Evolutionary conservation across 306 rosid genomes (phyloP).

Genomic region (Dicorynia guianensis): DNA sequence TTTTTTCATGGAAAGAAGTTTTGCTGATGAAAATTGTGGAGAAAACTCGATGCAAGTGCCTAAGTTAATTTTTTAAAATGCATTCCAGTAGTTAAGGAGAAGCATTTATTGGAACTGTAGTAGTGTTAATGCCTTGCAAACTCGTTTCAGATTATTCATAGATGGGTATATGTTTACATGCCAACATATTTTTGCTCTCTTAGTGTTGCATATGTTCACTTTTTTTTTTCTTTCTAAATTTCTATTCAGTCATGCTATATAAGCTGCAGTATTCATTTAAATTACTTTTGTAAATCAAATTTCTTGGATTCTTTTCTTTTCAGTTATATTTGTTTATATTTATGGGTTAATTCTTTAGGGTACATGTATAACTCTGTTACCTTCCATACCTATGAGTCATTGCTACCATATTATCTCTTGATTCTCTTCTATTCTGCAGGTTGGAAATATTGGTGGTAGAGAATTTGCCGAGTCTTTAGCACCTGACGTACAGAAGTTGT

Average conservation of each 20-base stretch:
- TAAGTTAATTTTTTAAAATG: background rate
- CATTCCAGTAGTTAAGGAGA: background rate
- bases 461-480: conserved; percentile 99
- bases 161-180: background rate
- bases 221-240: background rate
- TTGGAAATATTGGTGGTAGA: conserved; percentile 99
- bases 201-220: conserved; percentile 11
- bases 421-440: conserved; percentile 57
- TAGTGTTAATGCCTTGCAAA: background rate
- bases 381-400: conserved; percentile 27
- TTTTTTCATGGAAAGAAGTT: conserved; percentile 11
- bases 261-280: conserved; percentile 22
- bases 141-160: background rate
- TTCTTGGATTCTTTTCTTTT: conserved; percentile 17
- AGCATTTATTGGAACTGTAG: background rate
- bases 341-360: conserved; percentile 5
- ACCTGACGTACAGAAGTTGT: conserved; percentile 94
- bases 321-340: background rate
- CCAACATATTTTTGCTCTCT: background rate
- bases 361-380: conserved; percentile 9
- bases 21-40: background rate
- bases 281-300: background rate
- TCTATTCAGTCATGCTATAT: background rate
- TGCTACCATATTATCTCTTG: conserved; percentile 23
- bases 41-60: conserved; percentile 2